A percentile compares a stretch with the other conserved stretches of the same genome.
phyloP scores from a whole-genome alignment of 2,329 filamentous ascomycete genomes.

The Incumbomyces lentus region DNA sequence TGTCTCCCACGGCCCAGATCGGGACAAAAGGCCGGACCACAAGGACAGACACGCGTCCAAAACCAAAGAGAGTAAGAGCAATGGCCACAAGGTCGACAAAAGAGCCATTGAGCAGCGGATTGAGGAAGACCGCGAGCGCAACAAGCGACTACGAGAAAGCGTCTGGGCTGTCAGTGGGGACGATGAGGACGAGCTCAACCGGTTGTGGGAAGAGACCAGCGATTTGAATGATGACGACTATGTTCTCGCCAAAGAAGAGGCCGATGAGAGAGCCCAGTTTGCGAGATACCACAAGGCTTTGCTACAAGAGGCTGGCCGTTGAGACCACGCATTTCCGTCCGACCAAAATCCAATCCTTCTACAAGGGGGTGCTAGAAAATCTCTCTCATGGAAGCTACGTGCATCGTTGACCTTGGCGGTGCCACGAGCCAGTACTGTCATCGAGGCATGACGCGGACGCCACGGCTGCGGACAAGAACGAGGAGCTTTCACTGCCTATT shows the following conservation, averaged over 20 bases:
- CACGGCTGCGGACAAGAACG: no score
- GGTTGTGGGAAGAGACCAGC: slow-evolving; percentile 77
- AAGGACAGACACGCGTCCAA: background rate
- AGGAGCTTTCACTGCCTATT: no score
- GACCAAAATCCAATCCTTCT: no score
- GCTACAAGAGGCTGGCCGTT: slow-evolving; percentile 9
- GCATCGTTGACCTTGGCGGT: no score
- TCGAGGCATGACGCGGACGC: no score
- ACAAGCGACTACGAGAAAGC: slow-evolving; percentile 81
- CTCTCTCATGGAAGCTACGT: no score
- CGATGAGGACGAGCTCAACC: slow-evolving; percentile 61
- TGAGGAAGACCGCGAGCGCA: slow-evolving; percentile 89
- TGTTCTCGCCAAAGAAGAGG: slow-evolving; percentile 64
- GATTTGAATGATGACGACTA: slow-evolving; percentile 83
- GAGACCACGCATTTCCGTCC: background rate
- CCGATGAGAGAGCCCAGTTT: slow-evolving; percentile 40
- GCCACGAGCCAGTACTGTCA: no score
- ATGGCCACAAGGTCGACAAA: slow-evolving; percentile 57
- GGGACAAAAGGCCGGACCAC: slow-evolving; percentile 5
- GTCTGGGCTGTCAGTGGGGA: slow-evolving; percentile 77
- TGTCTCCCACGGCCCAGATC: slow-evolving; percentile 1
- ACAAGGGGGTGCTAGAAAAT: no score
- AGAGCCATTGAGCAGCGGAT: slow-evolving; percentile 89
- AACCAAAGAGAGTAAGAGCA: slow-evolving; percentile 20
- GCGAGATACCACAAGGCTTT: slow-evolving; percentile 16